Conservation (phyloP, 2,329 filamentous ascomycete genomes). For the Stenocarpella maydis region DNA sequence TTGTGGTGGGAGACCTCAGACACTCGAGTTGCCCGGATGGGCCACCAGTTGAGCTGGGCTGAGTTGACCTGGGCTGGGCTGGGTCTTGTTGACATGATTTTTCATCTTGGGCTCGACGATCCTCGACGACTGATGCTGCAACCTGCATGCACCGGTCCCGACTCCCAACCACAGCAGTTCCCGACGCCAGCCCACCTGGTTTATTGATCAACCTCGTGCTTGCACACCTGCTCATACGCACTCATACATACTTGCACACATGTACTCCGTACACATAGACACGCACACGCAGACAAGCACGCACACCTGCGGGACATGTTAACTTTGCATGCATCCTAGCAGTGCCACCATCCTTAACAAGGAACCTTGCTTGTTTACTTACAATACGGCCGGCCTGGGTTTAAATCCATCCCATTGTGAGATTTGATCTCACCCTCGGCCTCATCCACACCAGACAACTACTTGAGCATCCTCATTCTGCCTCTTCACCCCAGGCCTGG, state of each 20-base stretch:
- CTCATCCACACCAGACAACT: not conserved
- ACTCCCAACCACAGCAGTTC: slow-evolving; percentile 26
- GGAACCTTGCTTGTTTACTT: not conserved
- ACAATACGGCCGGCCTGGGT: not conserved
- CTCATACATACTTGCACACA: not conserved
- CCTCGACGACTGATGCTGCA: not conserved
- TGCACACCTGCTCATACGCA: not conserved
- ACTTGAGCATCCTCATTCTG: not conserved
- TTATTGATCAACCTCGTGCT: not conserved
- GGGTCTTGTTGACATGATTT: too few relatives aligned
- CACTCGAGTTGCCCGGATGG: not conserved
- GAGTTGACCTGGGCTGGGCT: not conserved
- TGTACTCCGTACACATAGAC: too few relatives aligned
- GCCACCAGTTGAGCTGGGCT: slow-evolving; percentile 17
- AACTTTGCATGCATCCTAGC: not conserved
- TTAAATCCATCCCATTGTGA: not conserved
- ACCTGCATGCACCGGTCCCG: not conserved
- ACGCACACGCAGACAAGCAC: not conserved
- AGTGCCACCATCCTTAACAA: not conserved
- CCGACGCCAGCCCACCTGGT: slow-evolving; percentile 3
- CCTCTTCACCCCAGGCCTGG: not conserved
- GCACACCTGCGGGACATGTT: too few relatives aligned
- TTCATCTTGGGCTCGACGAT: not conserved
- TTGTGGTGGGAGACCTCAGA: slow-evolving; percentile 13
- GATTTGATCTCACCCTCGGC: not conserved